Base-by-base conservation (phyloP, 2,329 filamentous ascomycete genomes). In the Pseudonectria buxi region DNA sequence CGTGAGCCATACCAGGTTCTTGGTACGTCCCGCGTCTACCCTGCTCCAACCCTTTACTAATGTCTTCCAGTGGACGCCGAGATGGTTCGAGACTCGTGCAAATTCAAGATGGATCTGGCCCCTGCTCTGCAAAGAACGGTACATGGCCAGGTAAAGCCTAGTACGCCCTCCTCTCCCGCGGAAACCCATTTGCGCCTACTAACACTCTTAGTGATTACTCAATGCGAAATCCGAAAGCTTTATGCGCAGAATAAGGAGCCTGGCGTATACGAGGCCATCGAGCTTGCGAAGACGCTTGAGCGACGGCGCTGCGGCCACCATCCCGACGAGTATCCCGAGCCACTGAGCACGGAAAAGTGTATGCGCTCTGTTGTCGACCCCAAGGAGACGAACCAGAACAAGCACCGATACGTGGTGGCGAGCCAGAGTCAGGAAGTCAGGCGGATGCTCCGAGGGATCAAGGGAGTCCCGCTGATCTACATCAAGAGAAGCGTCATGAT, bases 1-100 rank as follows among this genome's bases (percentile, higher is more conserved):
- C 86, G 89, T 50, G 85, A 92, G 64, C 88, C 92, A 10, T 96
- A 95, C 65, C 92, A 96, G 66, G 82, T 94, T 33, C 69, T 95
- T 28, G 70, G 78, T 83, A 66, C 39, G 67, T 55, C 39, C 13
- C 14, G 15, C 28, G 35, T 37, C 35, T 34, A 29, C 14, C 30
- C 28, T 24, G 14, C 25, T 24, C n/a, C 5, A 6, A 36, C 39
- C 29, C 37, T 26, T 38, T 45, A 47, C 44, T 58, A 35, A 57
- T 45, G 43, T 24, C 14, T 27, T 10, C 3, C 50, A 78, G 80
- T 95, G 42, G 89, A 95, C 57, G 85, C 86, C 40, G 79, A 88
- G 46, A 86, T 96, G 51, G 75, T 96, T 33, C 74, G 77, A 54
- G 86, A 94, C 58, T 81, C 88, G 14, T 78, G 83, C 46, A 76